Evolutionary conservation across 2,329 filamentous ascomycete genomes (phyloP).

Genomic region (Celoporthe dispersa): DNA sequence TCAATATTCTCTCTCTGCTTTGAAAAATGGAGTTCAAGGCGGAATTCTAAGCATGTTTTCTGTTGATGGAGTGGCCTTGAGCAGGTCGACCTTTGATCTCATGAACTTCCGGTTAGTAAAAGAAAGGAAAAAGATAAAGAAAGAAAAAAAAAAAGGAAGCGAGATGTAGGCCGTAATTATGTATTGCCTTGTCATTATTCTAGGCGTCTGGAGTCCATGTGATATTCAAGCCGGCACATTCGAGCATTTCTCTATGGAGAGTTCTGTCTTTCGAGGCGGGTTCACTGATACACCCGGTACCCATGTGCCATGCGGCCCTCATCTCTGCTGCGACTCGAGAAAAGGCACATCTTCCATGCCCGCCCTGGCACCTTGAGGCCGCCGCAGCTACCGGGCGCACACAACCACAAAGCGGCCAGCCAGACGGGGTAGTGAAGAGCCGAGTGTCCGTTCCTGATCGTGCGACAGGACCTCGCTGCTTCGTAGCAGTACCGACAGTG

Average conservation of each 20-base stretch:
- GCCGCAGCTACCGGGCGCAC: neutral
- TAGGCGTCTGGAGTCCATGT: neutral
- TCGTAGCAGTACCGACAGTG: neutral
- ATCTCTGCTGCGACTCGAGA: neutral
- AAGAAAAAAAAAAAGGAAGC: no score
- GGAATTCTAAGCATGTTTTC: neutral
- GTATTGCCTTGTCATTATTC: neutral
- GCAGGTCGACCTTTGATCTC: neutral
- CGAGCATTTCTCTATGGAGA: neutral
- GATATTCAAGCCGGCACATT: neutral
- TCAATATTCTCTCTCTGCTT: neutral
- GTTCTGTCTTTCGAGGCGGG: neutral
- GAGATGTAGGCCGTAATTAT: neutral
- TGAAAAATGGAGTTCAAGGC: neutral
- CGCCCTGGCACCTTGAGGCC: neutral
- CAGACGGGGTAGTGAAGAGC: neutral
- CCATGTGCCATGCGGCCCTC: neutral
- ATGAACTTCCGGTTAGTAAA: neutral
- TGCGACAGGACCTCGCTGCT: neutral
- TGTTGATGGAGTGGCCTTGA: neutral
- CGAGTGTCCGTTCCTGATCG: neutral
- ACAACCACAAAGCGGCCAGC: neutral
- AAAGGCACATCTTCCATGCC: neutral
- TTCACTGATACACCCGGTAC: neutral
- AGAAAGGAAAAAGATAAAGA: no score